A percentile compares a stretch with the other conserved stretches of the same genome.
These are phyloP conservation scores for Myriosclerotinia duriaeana DNA, from an alignment of 2,329 filamentous ascomycete species.

Conservation along the genomic window DNA sequence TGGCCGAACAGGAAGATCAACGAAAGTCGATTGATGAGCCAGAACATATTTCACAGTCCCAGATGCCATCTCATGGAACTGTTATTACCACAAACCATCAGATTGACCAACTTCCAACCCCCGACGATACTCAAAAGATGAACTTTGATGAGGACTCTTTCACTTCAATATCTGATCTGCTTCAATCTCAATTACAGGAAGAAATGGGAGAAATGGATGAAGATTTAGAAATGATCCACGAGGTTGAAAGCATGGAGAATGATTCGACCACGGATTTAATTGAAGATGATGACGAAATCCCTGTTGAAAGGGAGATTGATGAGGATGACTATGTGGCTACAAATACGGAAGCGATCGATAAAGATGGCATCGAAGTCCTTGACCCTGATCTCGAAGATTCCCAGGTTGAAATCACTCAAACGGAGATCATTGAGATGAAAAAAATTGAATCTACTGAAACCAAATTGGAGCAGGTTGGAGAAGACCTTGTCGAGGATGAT, in stretches of 20 bases:
- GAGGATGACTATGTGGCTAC: background rate
- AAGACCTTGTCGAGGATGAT: background rate
- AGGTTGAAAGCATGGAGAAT: background rate
- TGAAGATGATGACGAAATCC: background rate
- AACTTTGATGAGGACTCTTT: background rate
- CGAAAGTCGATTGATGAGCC: background rate
- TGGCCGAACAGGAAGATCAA: background rate
- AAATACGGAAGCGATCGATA: background rate
- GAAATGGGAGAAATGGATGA: conserved; percentile 20
- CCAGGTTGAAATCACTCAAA: conserved; percentile 3
- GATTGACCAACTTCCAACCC: conserved; percentile 17
- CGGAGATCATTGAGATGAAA: background rate
- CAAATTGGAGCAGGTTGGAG: background rate
- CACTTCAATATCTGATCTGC: conserved; percentile 16
- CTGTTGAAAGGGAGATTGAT: background rate
- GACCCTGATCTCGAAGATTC: conserved; percentile 2
- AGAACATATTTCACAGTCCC: background rate
- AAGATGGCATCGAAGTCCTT: background rate
- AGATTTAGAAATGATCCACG: background rate
- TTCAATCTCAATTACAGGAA: conserved; percentile 20
- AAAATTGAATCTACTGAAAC: background rate
- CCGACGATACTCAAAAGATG: conserved; percentile 19
- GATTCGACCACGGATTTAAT: background rate
- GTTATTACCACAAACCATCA: background rate
- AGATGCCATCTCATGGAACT: background rate